Conservation (phyloP, 1,284 basidiomycete species). For the Fomitiporia mediterranea region DNA sequence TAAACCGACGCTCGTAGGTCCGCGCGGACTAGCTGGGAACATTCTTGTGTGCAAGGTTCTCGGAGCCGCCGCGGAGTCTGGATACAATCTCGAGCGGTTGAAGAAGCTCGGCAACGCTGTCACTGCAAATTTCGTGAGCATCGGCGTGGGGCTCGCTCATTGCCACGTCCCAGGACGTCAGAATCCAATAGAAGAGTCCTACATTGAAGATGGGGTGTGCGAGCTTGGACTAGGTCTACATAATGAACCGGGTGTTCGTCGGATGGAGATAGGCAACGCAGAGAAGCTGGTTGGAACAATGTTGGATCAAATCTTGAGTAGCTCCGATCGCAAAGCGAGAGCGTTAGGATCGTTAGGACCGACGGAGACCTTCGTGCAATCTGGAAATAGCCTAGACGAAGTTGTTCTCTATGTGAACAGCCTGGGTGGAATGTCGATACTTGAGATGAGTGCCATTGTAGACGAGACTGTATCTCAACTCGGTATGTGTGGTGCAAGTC, state of each 20-base stretch:
- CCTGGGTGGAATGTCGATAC: slow-evolving; percentile 48
- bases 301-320: slow-evolving; percentile 26
- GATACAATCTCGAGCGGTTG: slow-evolving; percentile 41
- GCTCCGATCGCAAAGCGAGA: background rate
- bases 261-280: slow-evolving; percentile 30
- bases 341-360: background rate
- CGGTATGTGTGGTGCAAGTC: slow-evolving; percentile 28
- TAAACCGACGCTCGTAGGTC: slow-evolving; percentile 40
- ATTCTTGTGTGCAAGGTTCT: slow-evolving; percentile 68
- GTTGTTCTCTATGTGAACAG: slow-evolving; percentile 49
- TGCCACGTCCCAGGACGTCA: slow-evolving; percentile 51
- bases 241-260: slow-evolving; percentile 51
- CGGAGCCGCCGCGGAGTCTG: slow-evolving; percentile 48
- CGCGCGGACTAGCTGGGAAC: slow-evolving; percentile 58
- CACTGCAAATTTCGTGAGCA: slow-evolving; percentile 41
- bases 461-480: slow-evolving; percentile 40
- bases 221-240: slow-evolving; percentile 55
- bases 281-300: slow-evolving; percentile 35
- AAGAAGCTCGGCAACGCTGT: slow-evolving; percentile 45
- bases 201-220: slow-evolving; percentile 32
- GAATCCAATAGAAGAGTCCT: slow-evolving; percentile 18
- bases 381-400: slow-evolving; percentile 32
- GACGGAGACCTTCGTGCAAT: slow-evolving; percentile 1
- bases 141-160: slow-evolving; percentile 51
- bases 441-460: slow-evolving; percentile 49